Evolutionary conservation across 2,329 filamentous ascomycete species (phyloP).

Genomic region (Epichloe scottii): DNA sequence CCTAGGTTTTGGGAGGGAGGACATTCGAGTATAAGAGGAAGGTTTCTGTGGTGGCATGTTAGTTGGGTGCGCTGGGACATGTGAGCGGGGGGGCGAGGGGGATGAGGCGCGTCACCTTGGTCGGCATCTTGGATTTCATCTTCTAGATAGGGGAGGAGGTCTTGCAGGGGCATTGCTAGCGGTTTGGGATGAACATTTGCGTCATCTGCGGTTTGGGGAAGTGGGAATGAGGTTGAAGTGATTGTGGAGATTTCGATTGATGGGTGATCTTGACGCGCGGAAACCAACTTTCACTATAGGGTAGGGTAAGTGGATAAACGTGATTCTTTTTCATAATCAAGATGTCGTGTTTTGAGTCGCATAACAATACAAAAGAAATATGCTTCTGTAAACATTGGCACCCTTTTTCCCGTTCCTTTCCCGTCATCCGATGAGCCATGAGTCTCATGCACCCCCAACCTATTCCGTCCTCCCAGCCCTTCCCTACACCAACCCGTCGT

Average conservation of each 20-base stretch:
- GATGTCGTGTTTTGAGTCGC: background rate
- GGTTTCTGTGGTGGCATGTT: constrained; percentile 47
- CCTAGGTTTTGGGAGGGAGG: constrained; percentile 66
- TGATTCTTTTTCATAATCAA: background rate
- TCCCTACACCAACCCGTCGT: constrained; percentile 76
- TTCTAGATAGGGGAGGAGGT: constrained; percentile 23
- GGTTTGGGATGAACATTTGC: background rate
- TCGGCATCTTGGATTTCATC: constrained; percentile 35
- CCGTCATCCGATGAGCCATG: background rate
- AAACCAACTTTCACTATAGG: background rate
- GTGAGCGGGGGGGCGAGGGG: background rate
- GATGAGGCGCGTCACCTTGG: constrained; percentile 24
- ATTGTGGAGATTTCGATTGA: no score
- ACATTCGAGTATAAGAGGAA: constrained; percentile 74
- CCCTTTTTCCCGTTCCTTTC: background rate
- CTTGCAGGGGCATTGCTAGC: constrained; percentile 7
- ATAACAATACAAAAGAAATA: constrained; percentile 4
- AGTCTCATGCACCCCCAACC: background rate
- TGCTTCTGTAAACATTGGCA: background rate
- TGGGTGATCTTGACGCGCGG: no score
- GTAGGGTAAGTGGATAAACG: background rate
- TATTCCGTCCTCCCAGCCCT: background rate
- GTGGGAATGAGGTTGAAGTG: no score
- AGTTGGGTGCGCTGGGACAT: background rate
- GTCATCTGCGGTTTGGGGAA: no score